Percentiles rank a stretch among this genome's conserved stretches.
phyloP scores from a whole-genome alignment of 768 basidiomycete species.

The Boletus rubropictus region DNA sequence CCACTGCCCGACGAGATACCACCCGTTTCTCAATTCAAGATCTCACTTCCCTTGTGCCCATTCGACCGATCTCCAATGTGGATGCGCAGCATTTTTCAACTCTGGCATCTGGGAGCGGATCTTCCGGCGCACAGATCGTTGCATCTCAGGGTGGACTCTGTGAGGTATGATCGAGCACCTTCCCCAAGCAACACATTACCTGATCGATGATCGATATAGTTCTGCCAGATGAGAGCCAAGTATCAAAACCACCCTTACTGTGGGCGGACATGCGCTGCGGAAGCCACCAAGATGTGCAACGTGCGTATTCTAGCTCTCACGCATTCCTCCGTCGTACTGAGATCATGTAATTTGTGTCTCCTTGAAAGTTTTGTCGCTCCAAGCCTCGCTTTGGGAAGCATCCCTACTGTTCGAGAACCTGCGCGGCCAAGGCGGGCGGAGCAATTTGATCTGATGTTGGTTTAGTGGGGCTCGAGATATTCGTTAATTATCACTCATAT shows the following conservation, averaged over 20 bases:
- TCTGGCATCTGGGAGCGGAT: neutral
- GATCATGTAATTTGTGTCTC: neutral
- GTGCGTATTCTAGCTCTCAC: slow-evolving; percentile 13
- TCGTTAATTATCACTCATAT: slow-evolving; percentile 22
- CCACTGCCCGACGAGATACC: slow-evolving; percentile 23
- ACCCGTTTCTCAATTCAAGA: slow-evolving; percentile 31
- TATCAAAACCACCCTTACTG: slow-evolving; percentile 56
- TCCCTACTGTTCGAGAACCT: slow-evolving; percentile 31
- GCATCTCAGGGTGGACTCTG: slow-evolving; percentile 23
- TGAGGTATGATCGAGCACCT: slow-evolving; percentile 20
- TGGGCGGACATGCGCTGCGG: slow-evolving; percentile 55
- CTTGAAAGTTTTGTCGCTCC: slow-evolving; percentile 23
- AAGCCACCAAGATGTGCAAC: slow-evolving; percentile 34
- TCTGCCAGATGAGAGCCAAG: slow-evolving; percentile 55
- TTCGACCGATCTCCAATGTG: slow-evolving; percentile 1
- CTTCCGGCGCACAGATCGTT: neutral
- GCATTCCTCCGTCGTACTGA: slow-evolving; percentile 4
- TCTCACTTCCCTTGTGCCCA: slow-evolving; percentile 21
- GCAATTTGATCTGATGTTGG: slow-evolving; percentile 7
- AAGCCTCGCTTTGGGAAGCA: slow-evolving; percentile 32
- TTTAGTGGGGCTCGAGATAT: neutral
- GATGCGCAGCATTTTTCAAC: slow-evolving; percentile 5
- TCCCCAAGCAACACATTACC: neutral
- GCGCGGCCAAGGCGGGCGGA: slow-evolving; percentile 23
- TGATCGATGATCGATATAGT: slow-evolving; percentile 29